Conservation (phyloP, 805 yeast species). For the Pichia californica region DNA sequence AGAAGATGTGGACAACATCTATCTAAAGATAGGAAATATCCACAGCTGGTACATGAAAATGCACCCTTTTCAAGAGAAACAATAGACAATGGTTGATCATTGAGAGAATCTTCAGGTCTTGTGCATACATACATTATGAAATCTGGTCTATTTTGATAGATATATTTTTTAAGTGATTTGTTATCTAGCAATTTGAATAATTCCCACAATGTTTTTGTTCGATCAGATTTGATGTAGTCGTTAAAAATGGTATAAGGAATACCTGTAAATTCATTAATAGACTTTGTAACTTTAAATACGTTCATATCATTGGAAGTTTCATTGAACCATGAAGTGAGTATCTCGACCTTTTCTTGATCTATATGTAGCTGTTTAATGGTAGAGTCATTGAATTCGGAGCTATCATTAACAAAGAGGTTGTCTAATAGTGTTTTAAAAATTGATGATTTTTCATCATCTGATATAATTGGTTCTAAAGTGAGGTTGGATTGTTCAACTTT, state of each 20-base stretch:
- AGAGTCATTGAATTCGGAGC: no score
- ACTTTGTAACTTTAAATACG: not conserved
- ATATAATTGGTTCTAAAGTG: no score
- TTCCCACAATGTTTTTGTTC: not conserved
- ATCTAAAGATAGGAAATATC: not conserved
- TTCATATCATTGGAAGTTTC: not conserved
- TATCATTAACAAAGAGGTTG: no score
- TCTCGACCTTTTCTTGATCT: not conserved
- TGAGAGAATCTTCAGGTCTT: not conserved
- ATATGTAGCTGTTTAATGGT: no score
- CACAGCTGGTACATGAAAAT: slow-evolving; percentile 3
- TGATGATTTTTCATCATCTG: no score
- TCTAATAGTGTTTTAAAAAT: no score
- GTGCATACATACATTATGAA: not conserved
- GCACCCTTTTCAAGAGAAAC: not conserved
- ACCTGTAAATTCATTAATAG: not conserved
- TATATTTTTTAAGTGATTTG: not conserved
- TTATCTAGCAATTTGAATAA: not conserved
- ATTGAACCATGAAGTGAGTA: slow-evolving; percentile 1
- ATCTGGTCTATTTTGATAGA: not conserved
- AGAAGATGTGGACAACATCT: not conserved
- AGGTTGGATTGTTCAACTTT: no score
- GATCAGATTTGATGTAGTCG: not conserved
- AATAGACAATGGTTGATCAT: not conserved
- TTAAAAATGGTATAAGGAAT: not conserved